Conservation (phyloP, 129 eudicot genomes). For the Cynara cardunculus region DNA sequence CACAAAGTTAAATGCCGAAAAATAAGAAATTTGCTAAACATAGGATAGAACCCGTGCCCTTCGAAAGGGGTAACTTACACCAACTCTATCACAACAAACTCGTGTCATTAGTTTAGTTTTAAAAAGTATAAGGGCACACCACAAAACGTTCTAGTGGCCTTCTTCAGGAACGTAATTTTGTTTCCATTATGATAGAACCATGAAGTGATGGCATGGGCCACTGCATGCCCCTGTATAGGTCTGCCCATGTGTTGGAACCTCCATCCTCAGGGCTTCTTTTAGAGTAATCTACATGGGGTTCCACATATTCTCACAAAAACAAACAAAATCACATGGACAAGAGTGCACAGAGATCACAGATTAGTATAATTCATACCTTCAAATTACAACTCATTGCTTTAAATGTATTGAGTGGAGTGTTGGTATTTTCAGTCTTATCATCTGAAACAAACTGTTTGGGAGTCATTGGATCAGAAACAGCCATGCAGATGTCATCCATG, state of each 20-base stretch:
- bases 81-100: background rate
- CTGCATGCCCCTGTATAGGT: too few species aligned
- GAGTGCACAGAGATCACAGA: background rate
- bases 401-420: conserved; percentile 65
- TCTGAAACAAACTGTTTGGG: conserved; percentile 34
- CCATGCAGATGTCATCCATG: conserved; percentile 15
- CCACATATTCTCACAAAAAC: background rate
- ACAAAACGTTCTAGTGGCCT: too few species aligned
- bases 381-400: conserved; percentile 57
- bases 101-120: too few species aligned
- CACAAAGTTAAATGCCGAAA: background rate
- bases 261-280: too few species aligned
- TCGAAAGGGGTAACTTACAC: background rate
- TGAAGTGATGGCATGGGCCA: too few species aligned
- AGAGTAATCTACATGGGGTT: background rate
- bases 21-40: background rate
- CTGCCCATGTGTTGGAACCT: background rate
- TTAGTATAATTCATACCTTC: conserved; percentile 47
- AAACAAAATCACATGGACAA: background rate
- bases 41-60: background rate
- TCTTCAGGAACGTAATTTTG: too few species aligned
- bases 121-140: too few species aligned
- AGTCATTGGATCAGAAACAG: conserved; percentile 43
- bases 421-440: conserved; percentile 30
- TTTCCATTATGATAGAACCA: too few species aligned